These are phyloP conservation scores for Hypoxylon sp. DNA, from an alignment of 2,329 filamentous ascomycete genomes.

Conservation along the genomic window DNA sequence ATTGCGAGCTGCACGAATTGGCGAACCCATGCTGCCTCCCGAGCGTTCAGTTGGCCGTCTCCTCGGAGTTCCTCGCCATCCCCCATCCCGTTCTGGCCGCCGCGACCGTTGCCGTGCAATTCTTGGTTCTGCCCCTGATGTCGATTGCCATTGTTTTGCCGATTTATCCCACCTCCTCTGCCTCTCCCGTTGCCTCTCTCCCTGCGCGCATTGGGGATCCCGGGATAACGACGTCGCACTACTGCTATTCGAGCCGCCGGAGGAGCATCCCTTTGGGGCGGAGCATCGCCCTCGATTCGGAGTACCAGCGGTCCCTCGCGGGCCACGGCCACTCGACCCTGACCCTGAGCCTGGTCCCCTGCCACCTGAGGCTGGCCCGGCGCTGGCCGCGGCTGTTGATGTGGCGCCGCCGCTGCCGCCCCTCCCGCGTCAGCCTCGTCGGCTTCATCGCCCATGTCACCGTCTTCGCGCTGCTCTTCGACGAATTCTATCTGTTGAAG, in stretches of 20 bases:
- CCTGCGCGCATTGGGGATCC: conserved; percentile 29
- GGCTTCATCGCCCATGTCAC: conserved; percentile 45
- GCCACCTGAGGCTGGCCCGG: conserved; percentile 34
- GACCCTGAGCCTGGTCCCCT: conserved; percentile 42
- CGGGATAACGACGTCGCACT: conserved; percentile 39
- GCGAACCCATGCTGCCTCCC: conserved; percentile 61
- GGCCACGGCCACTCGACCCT: conserved; percentile 54
- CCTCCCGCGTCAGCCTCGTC: conserved; percentile 40
- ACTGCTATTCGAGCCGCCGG: conserved; percentile 33
- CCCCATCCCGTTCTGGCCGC: conserved; percentile 35
- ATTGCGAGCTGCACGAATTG: conserved; percentile 63
- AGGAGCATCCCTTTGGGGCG: conserved; percentile 31
- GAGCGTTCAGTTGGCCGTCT: conserved; percentile 52
- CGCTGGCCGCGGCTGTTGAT: conserved; percentile 25
- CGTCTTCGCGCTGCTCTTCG: conserved; percentile 34
- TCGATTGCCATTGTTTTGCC: conserved; percentile 42
- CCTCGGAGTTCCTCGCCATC: conserved; percentile 32
- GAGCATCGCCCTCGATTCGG: conserved; percentile 55
- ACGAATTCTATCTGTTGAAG: conserved; percentile 37
- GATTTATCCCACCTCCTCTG: conserved; percentile 35
- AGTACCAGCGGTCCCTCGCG: conserved; percentile 65
- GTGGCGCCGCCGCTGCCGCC: conserved; percentile 21
- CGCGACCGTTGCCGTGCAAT: conserved; percentile 33
- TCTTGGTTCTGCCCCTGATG: conserved; percentile 39
- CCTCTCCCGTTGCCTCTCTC: conserved; percentile 44